phyloP scores from a whole-genome alignment of 208 protist species.

The Tritrichomonas musculus region DNA sequence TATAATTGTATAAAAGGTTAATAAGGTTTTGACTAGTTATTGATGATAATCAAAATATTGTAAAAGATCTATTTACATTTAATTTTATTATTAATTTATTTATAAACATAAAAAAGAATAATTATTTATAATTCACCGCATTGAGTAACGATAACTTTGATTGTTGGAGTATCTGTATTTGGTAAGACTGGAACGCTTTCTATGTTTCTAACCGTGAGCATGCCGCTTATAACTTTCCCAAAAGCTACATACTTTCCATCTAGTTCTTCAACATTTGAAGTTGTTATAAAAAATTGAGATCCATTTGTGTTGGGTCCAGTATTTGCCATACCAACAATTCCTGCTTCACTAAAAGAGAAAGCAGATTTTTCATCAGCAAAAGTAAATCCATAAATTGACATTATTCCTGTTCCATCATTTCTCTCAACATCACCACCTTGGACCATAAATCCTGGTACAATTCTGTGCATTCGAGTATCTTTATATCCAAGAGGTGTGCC shows the following conservation, averaged over 20 bases:
- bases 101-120: neutral
- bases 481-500: conserved; percentile 43
- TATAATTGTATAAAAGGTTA: too few relatives aligned
- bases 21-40: too few relatives aligned
- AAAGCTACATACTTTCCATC: conserved; percentile 64
- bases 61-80: too few relatives aligned
- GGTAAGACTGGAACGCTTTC: conserved; percentile 50
- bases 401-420: conserved; percentile 42
- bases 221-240: conserved; percentile 54
- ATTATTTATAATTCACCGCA: conserved; percentile 42
- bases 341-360: conserved; percentile 37
- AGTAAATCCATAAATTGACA: conserved; percentile 36
- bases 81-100: too few relatives aligned
- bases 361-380: conserved; percentile 50
- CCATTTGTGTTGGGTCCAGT: conserved; percentile 54
- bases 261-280: conserved; percentile 50
- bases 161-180: conserved; percentile 36
- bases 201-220: conserved; percentile 55
- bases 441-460: conserved; percentile 51
- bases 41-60: too few relatives aligned
- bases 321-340: conserved; percentile 64
- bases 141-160: conserved; percentile 25
- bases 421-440: conserved; percentile 50
- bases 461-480: conserved; percentile 43
- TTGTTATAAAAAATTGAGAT: conserved; percentile 62